Conservation (phyloP, 176 grass and related monocot species). For the Dendrocalamus sinicus region DNA sequence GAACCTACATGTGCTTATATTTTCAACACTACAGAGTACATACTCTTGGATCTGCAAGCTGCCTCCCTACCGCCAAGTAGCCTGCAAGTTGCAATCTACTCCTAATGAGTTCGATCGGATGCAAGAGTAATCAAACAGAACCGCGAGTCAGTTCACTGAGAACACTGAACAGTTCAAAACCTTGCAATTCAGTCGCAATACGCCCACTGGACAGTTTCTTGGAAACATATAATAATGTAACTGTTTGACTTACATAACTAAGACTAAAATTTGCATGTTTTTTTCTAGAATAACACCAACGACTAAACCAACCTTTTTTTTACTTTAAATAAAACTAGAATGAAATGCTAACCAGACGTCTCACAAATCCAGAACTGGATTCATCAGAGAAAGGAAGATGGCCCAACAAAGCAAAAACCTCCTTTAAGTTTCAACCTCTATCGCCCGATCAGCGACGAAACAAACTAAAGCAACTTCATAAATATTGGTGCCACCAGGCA, state of each 20-base stretch:
- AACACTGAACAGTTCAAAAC: not conserved
- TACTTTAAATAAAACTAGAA: not conserved
- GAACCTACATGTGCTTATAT: too few relatives aligned
- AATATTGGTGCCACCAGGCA: slow-evolving; percentile 28
- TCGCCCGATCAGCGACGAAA: not conserved
- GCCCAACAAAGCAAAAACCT: not conserved
- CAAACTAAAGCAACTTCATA: slow-evolving; percentile 27
- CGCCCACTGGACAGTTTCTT: not conserved
- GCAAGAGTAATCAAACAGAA: not conserved
- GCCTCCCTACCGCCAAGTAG: not conserved
- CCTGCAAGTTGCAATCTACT: not conserved
- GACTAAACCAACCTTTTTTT: not conserved
- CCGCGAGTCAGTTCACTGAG: not conserved
- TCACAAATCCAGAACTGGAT: slow-evolving; percentile 14
- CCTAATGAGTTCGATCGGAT: not conserved
- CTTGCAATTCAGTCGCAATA: not conserved
- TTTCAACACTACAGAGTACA: not conserved
- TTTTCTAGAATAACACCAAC: slow-evolving; percentile 7
- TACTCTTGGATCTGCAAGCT: not conserved
- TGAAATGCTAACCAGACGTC: slow-evolving; percentile 21
- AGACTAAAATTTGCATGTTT: slow-evolving; percentile 27
- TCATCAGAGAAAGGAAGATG: slow-evolving; percentile 14
- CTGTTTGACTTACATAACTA: slow-evolving; percentile 9
- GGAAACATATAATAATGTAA: not conserved
- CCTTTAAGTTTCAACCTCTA: not conserved